These are phyloP conservation scores for Penicillium samsonianum DNA, from an alignment of 495 filamentous ascomycete genomes.

Conservation along the genomic window DNA sequence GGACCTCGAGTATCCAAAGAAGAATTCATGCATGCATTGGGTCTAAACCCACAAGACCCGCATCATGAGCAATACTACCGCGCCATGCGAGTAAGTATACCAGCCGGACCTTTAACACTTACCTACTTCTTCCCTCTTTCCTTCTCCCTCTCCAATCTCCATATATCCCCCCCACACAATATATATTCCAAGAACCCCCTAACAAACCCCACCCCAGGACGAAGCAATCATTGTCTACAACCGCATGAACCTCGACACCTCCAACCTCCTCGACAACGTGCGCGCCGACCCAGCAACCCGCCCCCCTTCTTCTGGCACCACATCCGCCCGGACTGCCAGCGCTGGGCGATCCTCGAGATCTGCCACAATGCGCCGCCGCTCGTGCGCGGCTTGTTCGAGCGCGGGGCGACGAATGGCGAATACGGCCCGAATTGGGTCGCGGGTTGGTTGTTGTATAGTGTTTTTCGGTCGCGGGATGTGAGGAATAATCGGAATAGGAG, in stretches of 20 bases:
- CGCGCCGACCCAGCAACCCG: slow-evolving; percentile 36
- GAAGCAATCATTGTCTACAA: slow-evolving; percentile 52
- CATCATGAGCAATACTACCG: slow-evolving; percentile 47
- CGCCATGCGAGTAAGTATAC: slow-evolving; percentile 44
- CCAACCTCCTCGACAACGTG: slow-evolving; percentile 43
- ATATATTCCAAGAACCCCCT: not conserved
- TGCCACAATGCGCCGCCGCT: slow-evolving; percentile 37
- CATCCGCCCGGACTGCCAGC: slow-evolving; percentile 44
- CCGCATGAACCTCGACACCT: slow-evolving; percentile 40
- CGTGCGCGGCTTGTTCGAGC: slow-evolving; percentile 43
- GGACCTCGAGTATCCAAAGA: slow-evolving; percentile 50
- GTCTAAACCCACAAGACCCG: slow-evolving; percentile 40
- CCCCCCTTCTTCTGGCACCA: slow-evolving; percentile 52
- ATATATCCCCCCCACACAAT: not conserved
- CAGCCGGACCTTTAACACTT: not conserved
- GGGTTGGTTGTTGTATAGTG: slow-evolving; percentile 59
- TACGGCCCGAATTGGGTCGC: slow-evolving; percentile 59
- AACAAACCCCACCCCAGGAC: slow-evolving; percentile 32
- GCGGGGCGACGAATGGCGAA: slow-evolving; percentile 41
- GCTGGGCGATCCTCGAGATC: slow-evolving; percentile 44
- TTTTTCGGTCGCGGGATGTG: slow-evolving; percentile 59
- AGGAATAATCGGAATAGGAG: slow-evolving; percentile 53
- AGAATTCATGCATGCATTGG: slow-evolving; percentile 47
- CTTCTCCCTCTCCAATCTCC: not conserved
- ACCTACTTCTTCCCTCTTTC: not conserved